phyloP scores from a whole-genome alignment of 2,329 filamentous ascomycete species.

The Trichoderma sp. region DNA sequence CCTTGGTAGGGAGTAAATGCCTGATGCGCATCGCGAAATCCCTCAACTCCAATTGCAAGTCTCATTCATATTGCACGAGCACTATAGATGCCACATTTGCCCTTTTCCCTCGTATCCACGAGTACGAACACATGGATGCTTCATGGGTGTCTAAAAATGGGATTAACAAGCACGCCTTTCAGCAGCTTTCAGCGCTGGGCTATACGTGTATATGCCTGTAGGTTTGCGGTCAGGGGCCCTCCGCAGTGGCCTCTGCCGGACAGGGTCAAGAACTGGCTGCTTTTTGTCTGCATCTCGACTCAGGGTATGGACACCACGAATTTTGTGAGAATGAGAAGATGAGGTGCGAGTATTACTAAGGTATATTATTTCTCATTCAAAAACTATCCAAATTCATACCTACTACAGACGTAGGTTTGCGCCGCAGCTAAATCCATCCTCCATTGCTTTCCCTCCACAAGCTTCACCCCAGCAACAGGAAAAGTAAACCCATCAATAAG shows the following conservation, averaged over 20 bases:
- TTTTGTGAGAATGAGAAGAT: not conserved
- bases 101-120: not conserved
- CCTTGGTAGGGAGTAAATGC: not conserved
- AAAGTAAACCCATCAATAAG: not conserved
- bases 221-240: not conserved
- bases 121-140: not conserved
- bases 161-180: not conserved
- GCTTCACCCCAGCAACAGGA: not conserved
- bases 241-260: not conserved
- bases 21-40: not conserved
- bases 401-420: not conserved
- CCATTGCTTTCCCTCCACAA: too few species aligned
- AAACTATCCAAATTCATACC: not conserved
- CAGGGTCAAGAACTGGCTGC: not conserved
- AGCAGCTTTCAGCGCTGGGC: not conserved
- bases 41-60: not conserved
- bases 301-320: not conserved
- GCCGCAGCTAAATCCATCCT: not conserved
- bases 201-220: not conserved
- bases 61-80: not conserved
- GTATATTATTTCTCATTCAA: not conserved
- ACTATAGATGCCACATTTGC: not conserved
- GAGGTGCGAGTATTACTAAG: not conserved
- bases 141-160: not conserved
- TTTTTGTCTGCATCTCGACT: not conserved